Evolutionary conservation across 116 monocot species (phyloP).

Genomic region (Iris pallida): DNA sequence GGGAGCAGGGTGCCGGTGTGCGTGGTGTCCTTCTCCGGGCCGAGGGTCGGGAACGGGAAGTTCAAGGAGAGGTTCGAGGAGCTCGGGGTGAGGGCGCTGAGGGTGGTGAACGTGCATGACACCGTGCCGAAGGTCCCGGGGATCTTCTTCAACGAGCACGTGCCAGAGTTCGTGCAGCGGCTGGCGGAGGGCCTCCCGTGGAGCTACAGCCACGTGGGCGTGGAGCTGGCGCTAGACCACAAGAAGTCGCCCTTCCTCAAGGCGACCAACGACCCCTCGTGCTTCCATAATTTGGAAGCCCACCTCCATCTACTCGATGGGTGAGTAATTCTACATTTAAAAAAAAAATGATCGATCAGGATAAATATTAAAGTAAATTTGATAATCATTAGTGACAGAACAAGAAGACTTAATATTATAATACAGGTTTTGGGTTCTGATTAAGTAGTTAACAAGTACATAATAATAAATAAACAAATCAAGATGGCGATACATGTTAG

Average conservation of each 20-base stretch:
- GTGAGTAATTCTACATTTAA: conserved; percentile 14
- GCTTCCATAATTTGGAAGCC: conserved; percentile 53
- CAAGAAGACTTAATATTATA: too few species aligned
- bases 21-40: conserved; percentile 68
- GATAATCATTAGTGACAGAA: too few species aligned
- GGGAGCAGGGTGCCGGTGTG: conserved; percentile 16
- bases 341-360: too few species aligned
- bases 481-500: too few species aligned
- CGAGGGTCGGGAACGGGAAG: conserved; percentile 52
- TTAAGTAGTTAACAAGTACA: too few species aligned
- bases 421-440: too few species aligned
- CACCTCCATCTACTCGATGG: conserved; percentile 70
- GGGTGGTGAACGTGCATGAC: conserved; percentile 72
- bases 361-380: too few species aligned
- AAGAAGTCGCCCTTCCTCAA: conserved; percentile 51
- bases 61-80: conserved; percentile 58
- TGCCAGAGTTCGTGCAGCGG: conserved; percentile 21
- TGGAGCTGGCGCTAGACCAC: conserved; percentile 55
- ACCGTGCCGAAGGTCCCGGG: conserved; percentile 59
- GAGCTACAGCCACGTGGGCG: conserved; percentile 56
- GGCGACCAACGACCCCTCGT: conserved; percentile 33
- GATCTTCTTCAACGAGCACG: conserved; percentile 41
- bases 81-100: conserved; percentile 41
- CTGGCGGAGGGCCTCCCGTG: conserved; percentile 31
- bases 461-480: too few species aligned